Evolutionary conservation across 2,329 filamentous ascomycete species (phyloP).

Genomic region (Apiospora marii): DNA sequence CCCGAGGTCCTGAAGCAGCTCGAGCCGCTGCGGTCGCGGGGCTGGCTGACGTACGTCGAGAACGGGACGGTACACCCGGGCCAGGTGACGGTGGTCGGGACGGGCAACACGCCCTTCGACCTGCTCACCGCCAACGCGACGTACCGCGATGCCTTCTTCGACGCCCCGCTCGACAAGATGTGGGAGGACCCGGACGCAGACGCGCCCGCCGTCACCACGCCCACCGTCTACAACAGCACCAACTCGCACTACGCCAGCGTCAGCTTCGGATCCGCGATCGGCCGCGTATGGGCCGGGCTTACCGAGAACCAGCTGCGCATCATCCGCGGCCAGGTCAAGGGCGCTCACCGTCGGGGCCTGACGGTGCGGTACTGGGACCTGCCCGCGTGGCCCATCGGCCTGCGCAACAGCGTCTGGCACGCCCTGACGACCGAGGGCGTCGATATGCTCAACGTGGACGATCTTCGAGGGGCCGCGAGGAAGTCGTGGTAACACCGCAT

Average conservation of each 20-base stretch:
- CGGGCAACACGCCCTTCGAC: constrained; percentile 69
- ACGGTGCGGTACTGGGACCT: constrained; percentile 68
- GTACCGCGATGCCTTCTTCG: constrained; percentile 70
- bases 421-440: constrained; percentile 63
- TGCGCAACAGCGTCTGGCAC: constrained; percentile 65
- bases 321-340: constrained; percentile 53
- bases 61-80: constrained; percentile 58
- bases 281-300: constrained; percentile 53
- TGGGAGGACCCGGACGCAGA: constrained; percentile 45
- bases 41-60: constrained; percentile 64
- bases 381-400: constrained; percentile 62
- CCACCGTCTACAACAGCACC: constrained; percentile 47
- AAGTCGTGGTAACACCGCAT: constrained; percentile 45
- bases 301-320: constrained; percentile 48
- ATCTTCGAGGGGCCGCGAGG: constrained; percentile 56
- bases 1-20: constrained; percentile 62
- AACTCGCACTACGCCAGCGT: constrained; percentile 69
- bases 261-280: constrained; percentile 58
- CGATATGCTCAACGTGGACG: constrained; percentile 69
- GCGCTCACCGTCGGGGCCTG: constrained; percentile 57
- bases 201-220: constrained; percentile 20
- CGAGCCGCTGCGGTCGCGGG: constrained; percentile 62
- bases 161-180: constrained; percentile 63
- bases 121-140: constrained; percentile 59
- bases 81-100: constrained; percentile 73